Conservation (phyloP, 139 green algal genomes). For the Picochlorum sp. region DNA sequence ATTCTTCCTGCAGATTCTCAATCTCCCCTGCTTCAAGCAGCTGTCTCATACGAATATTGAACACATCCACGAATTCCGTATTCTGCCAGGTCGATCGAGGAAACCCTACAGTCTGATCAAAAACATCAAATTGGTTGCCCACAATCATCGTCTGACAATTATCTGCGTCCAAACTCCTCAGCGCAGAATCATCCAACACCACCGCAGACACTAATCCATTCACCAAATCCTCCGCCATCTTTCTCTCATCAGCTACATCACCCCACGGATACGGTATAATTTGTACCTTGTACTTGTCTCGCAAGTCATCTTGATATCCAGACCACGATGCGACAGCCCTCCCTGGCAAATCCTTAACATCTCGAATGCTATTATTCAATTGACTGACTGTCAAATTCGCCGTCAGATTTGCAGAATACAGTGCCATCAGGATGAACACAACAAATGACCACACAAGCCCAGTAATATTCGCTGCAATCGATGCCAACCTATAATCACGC, state of each 20-base stretch:
- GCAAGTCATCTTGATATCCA: neutral
- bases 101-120: constrained; percentile 3
- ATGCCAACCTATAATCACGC: constrained; percentile 2
- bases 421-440: neutral
- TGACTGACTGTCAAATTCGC: constrained; percentile 9
- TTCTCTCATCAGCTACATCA: constrained; percentile 2
- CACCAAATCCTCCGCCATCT: neutral
- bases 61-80: neutral
- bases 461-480: constrained; percentile 2
- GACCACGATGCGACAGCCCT: constrained; percentile 3
- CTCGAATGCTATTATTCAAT: neutral
- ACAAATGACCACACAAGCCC: neutral
- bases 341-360: neutral
- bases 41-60: neutral
- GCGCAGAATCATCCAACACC: neutral
- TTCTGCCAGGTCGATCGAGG: neutral
- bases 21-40: neutral
- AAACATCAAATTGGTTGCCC: neutral
- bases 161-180: neutral
- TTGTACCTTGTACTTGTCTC: neutral
- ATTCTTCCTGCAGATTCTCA: neutral
- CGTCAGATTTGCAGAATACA: constrained; percentile 14
- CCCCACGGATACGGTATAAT: neutral
- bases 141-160: constrained; percentile 1
- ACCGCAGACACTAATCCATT: neutral